A percentile compares a stretch with the other conserved stretches of the same genome.
phyloP scores from a whole-genome alignment of 2,329 filamentous ascomycete species.

The Colletotrichum chrysophilum region DNA sequence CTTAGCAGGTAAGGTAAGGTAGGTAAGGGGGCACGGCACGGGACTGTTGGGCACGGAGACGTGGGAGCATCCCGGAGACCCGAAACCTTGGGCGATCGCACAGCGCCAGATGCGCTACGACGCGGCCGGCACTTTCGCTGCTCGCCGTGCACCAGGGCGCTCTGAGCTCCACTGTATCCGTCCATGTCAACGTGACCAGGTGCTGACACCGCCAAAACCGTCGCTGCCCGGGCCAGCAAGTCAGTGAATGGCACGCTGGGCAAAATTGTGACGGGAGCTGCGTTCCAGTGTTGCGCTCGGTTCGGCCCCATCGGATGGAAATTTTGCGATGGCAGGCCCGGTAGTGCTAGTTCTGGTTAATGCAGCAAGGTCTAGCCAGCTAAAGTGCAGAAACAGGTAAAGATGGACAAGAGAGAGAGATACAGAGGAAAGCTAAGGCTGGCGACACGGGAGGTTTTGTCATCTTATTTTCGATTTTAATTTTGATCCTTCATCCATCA shows the following conservation, averaged over 20 bases:
- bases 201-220: neutral
- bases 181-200: neutral
- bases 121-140: neutral
- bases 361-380: neutral
- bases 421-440: neutral
- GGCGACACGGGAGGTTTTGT: neutral
- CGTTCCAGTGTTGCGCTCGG: neutral
- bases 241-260: neutral
- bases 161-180: neutral
- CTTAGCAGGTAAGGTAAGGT: neutral
- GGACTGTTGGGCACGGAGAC: neutral
- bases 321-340: constrained; percentile 15
- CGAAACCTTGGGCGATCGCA: constrained; percentile 7
- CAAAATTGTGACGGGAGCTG: neutral
- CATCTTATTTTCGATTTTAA: neutral
- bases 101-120: constrained; percentile 3
- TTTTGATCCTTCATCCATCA: neutral
- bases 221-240: neutral
- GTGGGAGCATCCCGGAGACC: constrained; percentile 12
- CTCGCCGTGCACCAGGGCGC: neutral
- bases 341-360: neutral
- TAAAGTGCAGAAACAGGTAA: neutral
- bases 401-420: neutral
- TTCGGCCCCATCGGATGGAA: constrained; percentile 18
- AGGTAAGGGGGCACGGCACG: neutral